Evolutionary conservation across 768 basidiomycete species (phyloP).

Genomic region (Thelephora ganbajun): DNA sequence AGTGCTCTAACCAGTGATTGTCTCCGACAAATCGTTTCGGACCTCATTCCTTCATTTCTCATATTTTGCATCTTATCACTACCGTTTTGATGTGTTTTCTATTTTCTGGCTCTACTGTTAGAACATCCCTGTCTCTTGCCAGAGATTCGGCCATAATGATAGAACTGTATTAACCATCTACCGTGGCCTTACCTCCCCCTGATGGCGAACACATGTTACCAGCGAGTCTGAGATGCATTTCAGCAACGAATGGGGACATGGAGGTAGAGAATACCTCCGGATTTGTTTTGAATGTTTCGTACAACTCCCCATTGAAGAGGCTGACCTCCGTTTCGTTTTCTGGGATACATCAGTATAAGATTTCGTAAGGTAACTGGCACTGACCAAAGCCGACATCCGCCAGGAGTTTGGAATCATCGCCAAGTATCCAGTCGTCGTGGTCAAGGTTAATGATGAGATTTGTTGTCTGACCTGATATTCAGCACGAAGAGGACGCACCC

Average conservation of each 20-base stretch:
- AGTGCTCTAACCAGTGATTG: slow-evolving; percentile 81
- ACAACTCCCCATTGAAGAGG: slow-evolving; percentile 69
- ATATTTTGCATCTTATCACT: too few species aligned
- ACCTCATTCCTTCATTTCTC: too few species aligned
- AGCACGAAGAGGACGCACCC: neutral
- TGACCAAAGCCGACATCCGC: slow-evolving; percentile 64
- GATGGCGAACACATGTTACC: neutral
- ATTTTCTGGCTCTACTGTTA: neutral
- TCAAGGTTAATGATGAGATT: slow-evolving; percentile 98
- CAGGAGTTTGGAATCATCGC: slow-evolving; percentile 52
- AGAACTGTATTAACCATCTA: neutral
- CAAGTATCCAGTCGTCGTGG: slow-evolving; percentile 85
- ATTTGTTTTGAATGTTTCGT: slow-evolving; percentile 69
- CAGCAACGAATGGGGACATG: neutral
- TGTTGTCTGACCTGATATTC: slow-evolving; percentile 46
- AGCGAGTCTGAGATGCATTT: neutral
- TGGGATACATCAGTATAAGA: slow-evolving; percentile 18
- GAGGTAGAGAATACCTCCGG: slow-evolving; percentile 44
- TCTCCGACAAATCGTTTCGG: neutral
- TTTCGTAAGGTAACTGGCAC: slow-evolving; percentile 13
- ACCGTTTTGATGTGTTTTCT: neutral
- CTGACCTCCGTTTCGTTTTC: slow-evolving; percentile 96
- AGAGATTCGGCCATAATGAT: neutral
- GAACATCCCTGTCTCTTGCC: neutral
- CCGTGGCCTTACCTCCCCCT: too few species aligned